Evolutionary conservation across 139 green algal genomes (phyloP), one percentile per base, ranked within the genome.

Genomic region (Coelastrella sp.): DNA sequence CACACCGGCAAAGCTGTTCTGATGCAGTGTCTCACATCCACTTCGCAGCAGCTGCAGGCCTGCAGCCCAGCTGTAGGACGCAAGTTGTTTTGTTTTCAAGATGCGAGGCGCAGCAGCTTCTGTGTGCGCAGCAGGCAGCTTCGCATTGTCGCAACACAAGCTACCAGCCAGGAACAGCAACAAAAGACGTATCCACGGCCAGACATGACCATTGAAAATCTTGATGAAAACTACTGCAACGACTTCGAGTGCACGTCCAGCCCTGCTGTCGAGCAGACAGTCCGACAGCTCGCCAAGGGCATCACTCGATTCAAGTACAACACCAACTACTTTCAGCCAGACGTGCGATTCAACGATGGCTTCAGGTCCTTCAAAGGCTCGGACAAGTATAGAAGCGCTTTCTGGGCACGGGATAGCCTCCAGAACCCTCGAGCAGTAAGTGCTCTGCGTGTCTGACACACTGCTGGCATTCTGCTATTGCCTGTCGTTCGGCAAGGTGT

Each of bases 221-320:
- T 87, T 11, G 80, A 85, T 32, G 53, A 45, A 2, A 57, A 87
- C 30, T 96, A 94, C 69, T 96, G 93, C 78, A 60, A 95, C 64
- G 93, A 96, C 15, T 96, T 96, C 40, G 90, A 91, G 23, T 96
- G 93, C 88, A 96, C 89, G 13, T 87, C 51, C 32, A 90, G 78
- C 6, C 93, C 93, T 0, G 83, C 90, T 3, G 93, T 96, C 66
- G 93, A 96, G 87, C 73, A 90, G 67, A 94, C 88, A 7, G 86
- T 96, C 17, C 79, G 91, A 25, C 57, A 79, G 27, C 67, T 96
- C 30, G 90, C 93, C 0, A 71, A 75, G 5, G 91, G 94, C 79
- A 86, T 53, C 81, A 84, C 76, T 35, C 74, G 45, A 30, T 73
- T 81, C 50, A 78, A 40, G 41, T 85, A 68, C 67, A 87, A 40